phyloP scores from a whole-genome alignment of 2,329 filamentous ascomycete genomes.

The Penicillium palitans region DNA sequence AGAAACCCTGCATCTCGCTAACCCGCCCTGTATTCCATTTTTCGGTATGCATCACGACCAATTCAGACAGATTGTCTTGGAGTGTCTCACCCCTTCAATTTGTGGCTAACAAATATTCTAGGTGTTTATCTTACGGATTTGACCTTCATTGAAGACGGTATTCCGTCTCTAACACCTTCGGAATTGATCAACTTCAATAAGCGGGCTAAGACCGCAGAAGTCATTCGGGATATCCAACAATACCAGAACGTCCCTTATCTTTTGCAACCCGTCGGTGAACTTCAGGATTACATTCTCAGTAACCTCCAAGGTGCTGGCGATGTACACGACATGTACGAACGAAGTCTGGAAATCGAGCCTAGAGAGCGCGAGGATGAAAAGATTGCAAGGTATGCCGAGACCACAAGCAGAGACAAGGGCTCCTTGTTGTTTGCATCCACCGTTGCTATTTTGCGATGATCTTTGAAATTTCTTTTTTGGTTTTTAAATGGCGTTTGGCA shows the following conservation, averaged over 20 bases:
- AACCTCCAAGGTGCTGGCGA: constrained; percentile 96
- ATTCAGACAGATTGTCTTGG: not conserved
- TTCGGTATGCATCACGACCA: constrained; percentile 66
- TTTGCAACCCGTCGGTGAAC: constrained; percentile 80
- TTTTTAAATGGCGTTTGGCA: constrained; percentile 18
- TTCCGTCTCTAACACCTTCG: constrained; percentile 93
- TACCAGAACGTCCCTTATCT: constrained; percentile 98
- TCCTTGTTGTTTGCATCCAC: constrained; percentile 37
- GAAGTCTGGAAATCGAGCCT: constrained; percentile 89
- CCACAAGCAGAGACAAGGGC: constrained; percentile 36
- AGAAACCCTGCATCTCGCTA: constrained; percentile 86
- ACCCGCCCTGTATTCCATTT: constrained; percentile 96
- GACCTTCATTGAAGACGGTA: constrained; percentile 98
- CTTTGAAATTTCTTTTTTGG: constrained; percentile 10
- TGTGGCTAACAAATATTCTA: constrained; percentile 41
- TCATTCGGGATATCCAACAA: constrained; percentile 97
- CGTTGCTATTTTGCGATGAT: constrained; percentile 36
- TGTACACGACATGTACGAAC: constrained; percentile 99
- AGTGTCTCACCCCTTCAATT: not conserved
- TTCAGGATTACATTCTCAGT: constrained; percentile 94
- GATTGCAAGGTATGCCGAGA: constrained; percentile 81
- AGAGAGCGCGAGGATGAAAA: constrained; percentile 98
- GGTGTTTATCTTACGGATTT: constrained; percentile 96
- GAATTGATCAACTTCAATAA: constrained; percentile 99
- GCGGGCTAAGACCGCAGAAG: constrained; percentile 94